phyloP scores from a whole-genome alignment of 108 stramenopile genomes.

The Seminavis robusta region DNA sequence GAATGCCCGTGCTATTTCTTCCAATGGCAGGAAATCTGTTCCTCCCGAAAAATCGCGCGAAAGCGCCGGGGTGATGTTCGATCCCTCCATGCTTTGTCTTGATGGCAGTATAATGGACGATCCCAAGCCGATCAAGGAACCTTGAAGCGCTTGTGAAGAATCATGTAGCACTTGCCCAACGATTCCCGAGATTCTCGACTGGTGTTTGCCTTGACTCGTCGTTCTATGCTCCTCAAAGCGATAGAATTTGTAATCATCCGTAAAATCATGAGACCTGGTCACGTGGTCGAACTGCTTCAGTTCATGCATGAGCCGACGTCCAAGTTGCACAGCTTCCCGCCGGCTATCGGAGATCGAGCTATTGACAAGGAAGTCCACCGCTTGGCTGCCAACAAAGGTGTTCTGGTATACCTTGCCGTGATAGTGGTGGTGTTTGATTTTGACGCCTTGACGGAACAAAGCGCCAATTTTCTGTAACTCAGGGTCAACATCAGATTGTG shows the following conservation, averaged over 20 bases:
- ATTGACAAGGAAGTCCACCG: slow-evolving; percentile 46
- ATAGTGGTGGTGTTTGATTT: no score
- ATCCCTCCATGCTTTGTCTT: neutral
- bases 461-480: no score
- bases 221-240: slow-evolving; percentile 18
- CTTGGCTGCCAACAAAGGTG: slow-evolving; percentile 48
- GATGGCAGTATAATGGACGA: neutral
- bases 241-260: slow-evolving; percentile 51
- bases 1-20: slow-evolving; percentile 8
- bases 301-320: slow-evolving; percentile 30
- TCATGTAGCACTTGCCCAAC: neutral
- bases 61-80: neutral
- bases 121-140: neutral
- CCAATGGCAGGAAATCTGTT: neutral
- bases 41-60: neutral
- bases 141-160: neutral
- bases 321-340: slow-evolving; percentile 56
- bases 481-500: no score
- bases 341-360: slow-evolving; percentile 30
- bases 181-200: slow-evolving; percentile 3
- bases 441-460: no score
- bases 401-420: slow-evolving; percentile 25
- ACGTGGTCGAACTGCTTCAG: slow-evolving; percentile 38
- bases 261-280: slow-evolving; percentile 26
- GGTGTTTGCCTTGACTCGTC: neutral